These are phyloP conservation scores for Penicillium antarcticum DNA, from an alignment of 495 filamentous ascomycete species.

Conservation along the genomic window DNA sequence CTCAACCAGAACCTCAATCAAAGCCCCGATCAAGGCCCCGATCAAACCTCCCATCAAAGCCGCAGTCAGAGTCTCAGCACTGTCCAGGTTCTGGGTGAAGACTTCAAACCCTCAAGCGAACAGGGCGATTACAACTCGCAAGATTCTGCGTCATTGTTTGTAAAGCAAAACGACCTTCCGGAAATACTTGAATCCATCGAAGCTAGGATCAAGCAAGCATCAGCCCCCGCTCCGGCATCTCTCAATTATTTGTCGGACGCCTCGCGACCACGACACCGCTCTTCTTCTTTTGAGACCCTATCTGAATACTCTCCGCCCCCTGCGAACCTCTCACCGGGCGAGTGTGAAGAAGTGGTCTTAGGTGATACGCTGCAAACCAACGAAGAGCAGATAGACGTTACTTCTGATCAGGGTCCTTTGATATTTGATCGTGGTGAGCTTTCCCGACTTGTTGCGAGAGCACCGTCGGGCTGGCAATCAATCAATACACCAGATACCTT, in stretches of 20 bases:
- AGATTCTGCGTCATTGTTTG: conserved; percentile 18
- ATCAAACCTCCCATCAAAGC: too few species aligned
- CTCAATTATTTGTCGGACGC: too few species aligned
- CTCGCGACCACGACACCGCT: neutral
- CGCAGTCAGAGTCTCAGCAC: too few species aligned
- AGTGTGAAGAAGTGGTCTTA: conserved; percentile 6
- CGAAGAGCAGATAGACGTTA: neutral
- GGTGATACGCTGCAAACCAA: neutral
- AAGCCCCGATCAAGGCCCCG: too few species aligned
- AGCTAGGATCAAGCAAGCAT: neutral
- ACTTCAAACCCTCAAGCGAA: neutral
- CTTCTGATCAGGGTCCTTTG: neutral
- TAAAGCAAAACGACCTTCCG: conserved; percentile 8
- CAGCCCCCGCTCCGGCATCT: neutral
- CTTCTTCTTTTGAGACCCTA: neutral
- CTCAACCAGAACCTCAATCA: too few species aligned
- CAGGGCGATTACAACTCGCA: neutral
- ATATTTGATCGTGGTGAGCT: neutral
- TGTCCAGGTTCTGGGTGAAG: too few species aligned
- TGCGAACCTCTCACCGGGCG: conserved; percentile 15
- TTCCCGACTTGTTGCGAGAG: neutral
- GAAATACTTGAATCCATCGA: conserved; percentile 7
- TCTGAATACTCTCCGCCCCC: neutral
- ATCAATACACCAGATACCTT: neutral
- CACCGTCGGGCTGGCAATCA: neutral